Evolutionary conservation across 225 moss, liverwort and hornwort genomes (phyloP).

Genomic region (Sphagnum tenellum): DNA sequence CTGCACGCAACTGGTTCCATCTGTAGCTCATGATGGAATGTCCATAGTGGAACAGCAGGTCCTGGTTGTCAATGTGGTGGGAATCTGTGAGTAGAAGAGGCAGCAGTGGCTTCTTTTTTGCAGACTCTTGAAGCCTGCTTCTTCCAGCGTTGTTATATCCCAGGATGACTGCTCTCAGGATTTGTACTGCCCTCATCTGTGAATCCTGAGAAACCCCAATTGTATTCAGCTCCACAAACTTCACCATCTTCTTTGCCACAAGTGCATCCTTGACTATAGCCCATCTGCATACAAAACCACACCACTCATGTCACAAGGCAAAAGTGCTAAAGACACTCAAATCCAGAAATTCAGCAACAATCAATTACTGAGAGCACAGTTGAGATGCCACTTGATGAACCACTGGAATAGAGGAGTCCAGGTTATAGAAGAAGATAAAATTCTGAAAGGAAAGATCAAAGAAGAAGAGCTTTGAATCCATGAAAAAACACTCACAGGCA

Average conservation of each 20-base stretch:
- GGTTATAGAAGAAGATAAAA: too few relatives aligned
- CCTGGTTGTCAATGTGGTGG: conserved; percentile 2
- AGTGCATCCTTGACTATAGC: conserved; percentile 71
- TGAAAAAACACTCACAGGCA: too few relatives aligned
- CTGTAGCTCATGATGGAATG: conserved; percentile 64
- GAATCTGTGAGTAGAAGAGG: too few relatives aligned
- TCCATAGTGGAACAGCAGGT: conserved; percentile 59
- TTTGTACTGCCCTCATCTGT: conserved; percentile 68
- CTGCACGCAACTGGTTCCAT: conserved; percentile 56
- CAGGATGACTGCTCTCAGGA: conserved; percentile 50
- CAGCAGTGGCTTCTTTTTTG: not conserved
- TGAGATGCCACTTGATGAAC: too few relatives aligned
- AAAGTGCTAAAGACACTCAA: too few relatives aligned
- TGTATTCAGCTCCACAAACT: conserved; percentile 70
- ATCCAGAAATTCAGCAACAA: too few relatives aligned
- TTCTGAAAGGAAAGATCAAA: too few relatives aligned
- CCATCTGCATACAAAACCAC: conserved; percentile 41
- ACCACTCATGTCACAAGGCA: not conserved
- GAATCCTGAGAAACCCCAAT: conserved; percentile 93
- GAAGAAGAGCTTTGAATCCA: too few relatives aligned
- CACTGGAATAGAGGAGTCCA: too few relatives aligned
- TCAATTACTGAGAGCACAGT: too few relatives aligned
- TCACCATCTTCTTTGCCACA: conserved; percentile 68
- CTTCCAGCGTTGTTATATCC: conserved; percentile 13
- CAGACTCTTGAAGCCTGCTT: not conserved